These are phyloP conservation scores for Rhododendron kiyosumense DNA, from an alignment of 148 eudicot genomes.

Conservation along the genomic window DNA sequence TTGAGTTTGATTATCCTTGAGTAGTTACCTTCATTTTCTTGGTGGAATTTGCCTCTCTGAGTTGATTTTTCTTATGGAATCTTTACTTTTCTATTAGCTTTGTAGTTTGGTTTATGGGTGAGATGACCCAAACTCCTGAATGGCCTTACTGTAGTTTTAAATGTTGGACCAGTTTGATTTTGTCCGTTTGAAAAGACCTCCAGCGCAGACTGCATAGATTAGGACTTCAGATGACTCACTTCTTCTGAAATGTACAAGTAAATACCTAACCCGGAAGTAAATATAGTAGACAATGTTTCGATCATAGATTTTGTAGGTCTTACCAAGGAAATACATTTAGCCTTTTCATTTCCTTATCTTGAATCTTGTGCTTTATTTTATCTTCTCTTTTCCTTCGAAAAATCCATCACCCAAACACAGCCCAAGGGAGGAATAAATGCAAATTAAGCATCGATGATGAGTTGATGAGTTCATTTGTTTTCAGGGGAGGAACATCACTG, in stretches of 20 bases:
- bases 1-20: background rate
- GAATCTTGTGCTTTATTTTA: background rate
- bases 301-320: background rate
- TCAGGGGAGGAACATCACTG: slow-evolving; percentile 60
- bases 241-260: background rate
- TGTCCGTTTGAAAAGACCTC: background rate
- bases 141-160: background rate
- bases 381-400: background rate
- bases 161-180: background rate
- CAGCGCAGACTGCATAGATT: background rate
- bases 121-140: background rate
- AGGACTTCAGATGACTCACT: background rate
- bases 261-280: background rate
- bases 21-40: background rate
- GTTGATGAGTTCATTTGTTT: slow-evolving; percentile 1
- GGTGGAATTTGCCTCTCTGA: background rate
- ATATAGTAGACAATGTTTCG: background rate
- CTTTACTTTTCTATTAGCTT: background rate
- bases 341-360: background rate
- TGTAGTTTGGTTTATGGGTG: background rate
- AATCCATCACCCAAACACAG: background rate
- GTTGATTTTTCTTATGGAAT: background rate
- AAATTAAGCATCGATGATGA: background rate
- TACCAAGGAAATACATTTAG: background rate
- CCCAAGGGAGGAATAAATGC: background rate